A percentile compares a stretch with the other conserved stretches of the same genome.
phyloP scores from a whole-genome alignment of 371 early-diverging fungal genomes.

The Saksenaea oblongispora region DNA sequence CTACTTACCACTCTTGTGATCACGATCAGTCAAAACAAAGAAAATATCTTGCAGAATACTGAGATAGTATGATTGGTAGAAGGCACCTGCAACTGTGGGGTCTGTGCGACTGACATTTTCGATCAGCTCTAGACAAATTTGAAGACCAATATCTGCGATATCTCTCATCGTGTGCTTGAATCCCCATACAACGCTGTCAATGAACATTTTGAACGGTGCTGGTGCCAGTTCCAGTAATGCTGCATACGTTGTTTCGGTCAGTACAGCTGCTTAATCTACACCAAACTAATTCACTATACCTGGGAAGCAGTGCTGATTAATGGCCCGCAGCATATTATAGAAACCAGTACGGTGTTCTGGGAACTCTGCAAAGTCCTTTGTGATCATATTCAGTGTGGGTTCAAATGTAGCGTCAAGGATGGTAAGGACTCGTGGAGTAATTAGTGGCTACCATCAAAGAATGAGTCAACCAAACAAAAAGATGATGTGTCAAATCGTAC shows the following conservation, averaged over 20 bases:
- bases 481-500: conserved; percentile 37
- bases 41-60: conserved; percentile 93
- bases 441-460: conserved; percentile 48
- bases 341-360: conserved; percentile 96
- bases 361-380: conserved; percentile 95
- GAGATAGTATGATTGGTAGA: conserved; percentile 89
- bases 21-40: conserved; percentile 94
- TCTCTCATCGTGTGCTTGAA: conserved; percentile 99
- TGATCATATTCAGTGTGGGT: conserved; percentile 97
- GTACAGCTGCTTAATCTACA: background rate
- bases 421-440: conserved; percentile 79
- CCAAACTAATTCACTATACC: conserved; percentile 34
- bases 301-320: conserved; percentile 88
- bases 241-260: conserved; percentile 11
- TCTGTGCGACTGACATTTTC: conserved; percentile 77
- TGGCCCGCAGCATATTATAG: conserved; percentile 86
- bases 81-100: conserved; percentile 76
- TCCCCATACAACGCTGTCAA: conserved; percentile 96
- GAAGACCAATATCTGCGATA: conserved; percentile 90
- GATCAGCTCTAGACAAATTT: conserved; percentile 84
- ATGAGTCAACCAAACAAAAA: background rate
- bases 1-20: conserved; percentile 92
- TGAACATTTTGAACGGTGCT: conserved; percentile 85
- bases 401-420: conserved; percentile 94
- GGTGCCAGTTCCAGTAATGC: conserved; percentile 83